phyloP scores from a whole-genome alignment of 345 rosid genomes.

The Boechera divaricarpa region DNA sequence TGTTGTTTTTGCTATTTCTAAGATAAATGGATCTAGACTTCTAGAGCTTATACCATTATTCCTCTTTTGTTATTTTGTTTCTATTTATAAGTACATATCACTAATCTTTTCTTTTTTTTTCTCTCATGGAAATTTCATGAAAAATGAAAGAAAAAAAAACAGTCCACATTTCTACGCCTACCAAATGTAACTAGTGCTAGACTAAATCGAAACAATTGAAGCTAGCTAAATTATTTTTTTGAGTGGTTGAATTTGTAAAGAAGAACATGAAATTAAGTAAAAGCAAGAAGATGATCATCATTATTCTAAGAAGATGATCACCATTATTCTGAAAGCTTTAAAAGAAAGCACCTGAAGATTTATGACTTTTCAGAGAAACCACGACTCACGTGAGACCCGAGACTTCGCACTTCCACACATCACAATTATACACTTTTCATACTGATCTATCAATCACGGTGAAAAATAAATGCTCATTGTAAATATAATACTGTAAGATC shows the following conservation, averaged over 20 bases:
- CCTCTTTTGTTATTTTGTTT: neutral
- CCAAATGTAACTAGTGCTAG: neutral
- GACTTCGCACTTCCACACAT: slow-evolving; percentile 24
- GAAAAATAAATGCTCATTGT: neutral
- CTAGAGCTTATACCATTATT: slow-evolving; percentile 2
- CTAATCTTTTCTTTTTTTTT: neutral
- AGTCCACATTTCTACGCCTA: neutral
- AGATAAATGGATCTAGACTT: slow-evolving; percentile 13
- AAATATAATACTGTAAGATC: slow-evolving; percentile 9
- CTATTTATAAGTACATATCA: neutral
- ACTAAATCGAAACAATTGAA: slow-evolving; percentile 1
- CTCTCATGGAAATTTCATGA: neutral
- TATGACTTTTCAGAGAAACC: slow-evolving; percentile 30
- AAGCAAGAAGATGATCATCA: slow-evolving; percentile 20
- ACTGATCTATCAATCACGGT: slow-evolving; percentile 11
- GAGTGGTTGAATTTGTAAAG: slow-evolving; percentile 22
- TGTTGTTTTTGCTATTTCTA: neutral
- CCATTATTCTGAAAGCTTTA: slow-evolving; percentile 30
- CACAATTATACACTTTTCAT: slow-evolving; percentile 29
- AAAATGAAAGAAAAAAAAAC: too few relatives aligned
- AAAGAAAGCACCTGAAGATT: slow-evolving; percentile 48
- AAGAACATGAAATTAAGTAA: slow-evolving; percentile 18
- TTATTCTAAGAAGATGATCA: too few relatives aligned
- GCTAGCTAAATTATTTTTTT: neutral
- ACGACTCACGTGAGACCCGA: slow-evolving; percentile 35